phyloP scores from a whole-genome alignment of 768 basidiomycete genomes.

The Termitomyces sp. region DNA sequence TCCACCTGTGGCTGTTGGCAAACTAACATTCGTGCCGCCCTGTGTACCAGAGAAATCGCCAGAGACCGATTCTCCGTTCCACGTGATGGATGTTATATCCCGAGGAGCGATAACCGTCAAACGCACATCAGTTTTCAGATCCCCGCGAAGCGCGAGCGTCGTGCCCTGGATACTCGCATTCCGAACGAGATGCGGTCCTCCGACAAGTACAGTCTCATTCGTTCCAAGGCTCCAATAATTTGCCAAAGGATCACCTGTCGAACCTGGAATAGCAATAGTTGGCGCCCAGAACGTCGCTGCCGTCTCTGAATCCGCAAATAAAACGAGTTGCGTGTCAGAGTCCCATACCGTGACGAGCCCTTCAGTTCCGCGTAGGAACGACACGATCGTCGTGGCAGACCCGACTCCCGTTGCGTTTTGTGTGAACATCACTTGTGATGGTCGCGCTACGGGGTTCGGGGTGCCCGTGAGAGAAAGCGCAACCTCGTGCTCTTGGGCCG shows the following conservation, averaged over 20 bases:
- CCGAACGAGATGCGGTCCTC: slow-evolving; percentile 63
- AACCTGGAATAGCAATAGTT: slow-evolving; percentile 38
- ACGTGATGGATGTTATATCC: slow-evolving; percentile 48
- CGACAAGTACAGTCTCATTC: slow-evolving; percentile 60
- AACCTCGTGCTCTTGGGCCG: slow-evolving; percentile 50
- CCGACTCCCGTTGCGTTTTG: slow-evolving; percentile 10
- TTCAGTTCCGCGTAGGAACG: slow-evolving; percentile 49
- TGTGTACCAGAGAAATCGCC: slow-evolving; percentile 19
- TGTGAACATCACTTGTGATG: slow-evolving; percentile 26
- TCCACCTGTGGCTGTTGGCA: slow-evolving; percentile 31
- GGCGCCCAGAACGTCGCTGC: slow-evolving; percentile 78
- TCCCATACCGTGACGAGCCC: slow-evolving; percentile 65
- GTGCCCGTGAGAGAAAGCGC: slow-evolving; percentile 44
- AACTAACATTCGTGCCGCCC: slow-evolving; percentile 3
- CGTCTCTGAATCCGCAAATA: slow-evolving; percentile 62
- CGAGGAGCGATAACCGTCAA: slow-evolving; percentile 64
- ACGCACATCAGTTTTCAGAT: slow-evolving; percentile 53
- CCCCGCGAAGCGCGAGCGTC: slow-evolving; percentile 59
- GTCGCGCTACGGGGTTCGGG: slow-evolving; percentile 29
- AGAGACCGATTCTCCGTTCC: slow-evolving; percentile 61
- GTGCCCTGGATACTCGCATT: slow-evolving; percentile 44
- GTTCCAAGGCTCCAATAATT: slow-evolving; percentile 74
- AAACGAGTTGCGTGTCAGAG: slow-evolving; percentile 58
- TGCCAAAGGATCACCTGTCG: slow-evolving; percentile 31
- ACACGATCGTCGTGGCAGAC: slow-evolving; percentile 37